Base-by-base conservation (phyloP, 2,329 filamentous ascomycete genomes). In the Cladosporium sp. region DNA sequence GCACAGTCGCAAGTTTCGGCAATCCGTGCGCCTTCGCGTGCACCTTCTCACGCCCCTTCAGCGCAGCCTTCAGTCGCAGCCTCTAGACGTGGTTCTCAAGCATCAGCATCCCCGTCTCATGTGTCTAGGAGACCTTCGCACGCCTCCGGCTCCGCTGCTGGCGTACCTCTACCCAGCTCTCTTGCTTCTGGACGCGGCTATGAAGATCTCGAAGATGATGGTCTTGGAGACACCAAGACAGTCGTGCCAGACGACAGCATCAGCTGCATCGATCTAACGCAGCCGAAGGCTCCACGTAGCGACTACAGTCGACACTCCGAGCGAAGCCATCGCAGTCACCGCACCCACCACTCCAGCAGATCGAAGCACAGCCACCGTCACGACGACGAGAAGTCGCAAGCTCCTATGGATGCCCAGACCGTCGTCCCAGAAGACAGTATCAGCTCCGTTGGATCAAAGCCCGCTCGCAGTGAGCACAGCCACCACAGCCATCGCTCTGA, bases 221-320 rank as follows among this genome's bases (percentile, higher is more conserved):
- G 78, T 23, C 66, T 75, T 8, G 78, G 76, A 63, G 79, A 83
- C 64, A 71, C 73, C 59, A 79, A 79, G 66, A 82, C 80, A 4
- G 78, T 84, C 1, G 77, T 79, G 2, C 82, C 82, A 1, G 79
- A 80, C 66, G 82, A 84, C 66, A 81, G 78, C 63, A 82, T 83
- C 66, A 81, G 79, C 16, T 79, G 81, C 71, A 78, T 75, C 25
- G 68, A 73, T 65, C 57, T 68, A 8, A 62, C 48, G 16, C 25
- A 16, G 23, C 64, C 67, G 1, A 59, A 54, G 18, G 34, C 63
- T 18, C 46, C 63, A 2, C 63, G 63, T 10, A 65, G 63, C 46
- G 63, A 65, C 23, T 14, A 49, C n/a, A 64, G 56, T 7, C 21
- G 32, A 6, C 62, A 58, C 62, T 49, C 39, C 10, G 53, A 58